Evolutionary conservation across 2,329 filamentous ascomycete species (phyloP).

Genomic region (Chrysoporthe deuterocubensis): DNA sequence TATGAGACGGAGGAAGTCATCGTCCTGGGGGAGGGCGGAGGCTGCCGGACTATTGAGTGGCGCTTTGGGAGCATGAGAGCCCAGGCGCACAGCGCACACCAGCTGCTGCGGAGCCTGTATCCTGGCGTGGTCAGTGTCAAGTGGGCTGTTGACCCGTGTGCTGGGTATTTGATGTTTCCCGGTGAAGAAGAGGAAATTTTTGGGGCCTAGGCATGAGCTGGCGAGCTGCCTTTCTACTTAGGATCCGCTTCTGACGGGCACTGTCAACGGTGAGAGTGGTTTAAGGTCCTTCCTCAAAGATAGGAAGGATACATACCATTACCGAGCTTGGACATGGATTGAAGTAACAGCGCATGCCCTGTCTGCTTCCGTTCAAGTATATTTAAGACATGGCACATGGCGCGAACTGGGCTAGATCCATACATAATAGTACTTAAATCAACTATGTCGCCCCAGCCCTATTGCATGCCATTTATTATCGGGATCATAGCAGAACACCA

Average conservation of each 20-base stretch:
- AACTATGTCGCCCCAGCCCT: not conserved
- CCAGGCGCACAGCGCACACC: slow-evolving; percentile 16
- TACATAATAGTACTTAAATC: too few relatives aligned
- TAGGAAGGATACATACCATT: too few relatives aligned
- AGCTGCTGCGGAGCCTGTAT: not conserved
- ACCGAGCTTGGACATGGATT: not conserved
- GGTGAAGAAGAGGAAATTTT: not conserved
- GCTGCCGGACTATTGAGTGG: slow-evolving; percentile 13
- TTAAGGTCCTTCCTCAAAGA: too few relatives aligned
- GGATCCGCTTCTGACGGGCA: too few relatives aligned
- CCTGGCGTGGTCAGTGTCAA: not conserved
- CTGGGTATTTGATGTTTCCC: not conserved
- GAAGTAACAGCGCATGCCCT: not conserved
- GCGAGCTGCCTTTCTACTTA: too few relatives aligned
- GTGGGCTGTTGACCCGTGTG: slow-evolving; percentile 20
- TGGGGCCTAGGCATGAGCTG: not conserved
- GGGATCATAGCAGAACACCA: too few relatives aligned
- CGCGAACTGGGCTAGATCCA: too few relatives aligned
- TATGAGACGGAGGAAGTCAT: slow-evolving; percentile 14
- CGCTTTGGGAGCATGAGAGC: slow-evolving; percentile 18
- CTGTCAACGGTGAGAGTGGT: too few relatives aligned
- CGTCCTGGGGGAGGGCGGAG: not conserved
- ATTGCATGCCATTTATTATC: not conserved
- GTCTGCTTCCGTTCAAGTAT: not conserved
- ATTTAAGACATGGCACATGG: not conserved